Percentiles rank a stretch among this genome's conserved stretches.
phyloP scores from a whole-genome alignment of 345 rosid genomes.

The Rhizophora apiculata region DNA sequence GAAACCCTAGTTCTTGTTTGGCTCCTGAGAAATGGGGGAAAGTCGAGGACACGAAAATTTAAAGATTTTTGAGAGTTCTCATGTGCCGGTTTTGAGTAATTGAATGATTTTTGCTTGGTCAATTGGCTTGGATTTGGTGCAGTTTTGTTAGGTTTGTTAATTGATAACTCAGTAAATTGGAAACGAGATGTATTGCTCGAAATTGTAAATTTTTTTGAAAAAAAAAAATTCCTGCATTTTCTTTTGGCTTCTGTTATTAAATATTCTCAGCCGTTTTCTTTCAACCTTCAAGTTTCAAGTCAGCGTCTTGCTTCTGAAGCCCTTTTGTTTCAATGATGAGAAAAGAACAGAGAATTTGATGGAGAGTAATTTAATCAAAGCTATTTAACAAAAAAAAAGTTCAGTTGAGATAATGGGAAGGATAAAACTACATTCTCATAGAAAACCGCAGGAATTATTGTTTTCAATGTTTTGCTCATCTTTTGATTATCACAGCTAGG shows the following conservation, averaged over 20 bases:
- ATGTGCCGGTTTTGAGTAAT: slow-evolving; percentile 8
- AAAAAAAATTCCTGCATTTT: slow-evolving; percentile 8
- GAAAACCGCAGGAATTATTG: not conserved
- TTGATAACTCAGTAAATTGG: slow-evolving; percentile 2
- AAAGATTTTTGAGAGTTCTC: not conserved
- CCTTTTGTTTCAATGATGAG: not conserved
- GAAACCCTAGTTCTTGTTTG: slow-evolving; percentile 43
- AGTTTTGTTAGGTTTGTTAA: slow-evolving; percentile 9
- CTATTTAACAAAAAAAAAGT: not conserved
- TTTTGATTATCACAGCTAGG: slow-evolving; percentile 3
- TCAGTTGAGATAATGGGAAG: not conserved
- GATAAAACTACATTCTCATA: not conserved
- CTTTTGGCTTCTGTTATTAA: not conserved
- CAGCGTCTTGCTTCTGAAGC: not conserved
- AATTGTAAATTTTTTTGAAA: not conserved
- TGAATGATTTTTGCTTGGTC: slow-evolving; percentile 9
- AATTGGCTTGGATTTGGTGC: slow-evolving; percentile 10
- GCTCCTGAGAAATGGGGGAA: slow-evolving; percentile 21
- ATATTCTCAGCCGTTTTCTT: slow-evolving; percentile 2
- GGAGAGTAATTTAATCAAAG: not conserved
- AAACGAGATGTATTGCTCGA: not conserved
- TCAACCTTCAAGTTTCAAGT: slow-evolving; percentile 2
- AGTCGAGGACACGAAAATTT: not conserved
- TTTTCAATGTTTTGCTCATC: not conserved
- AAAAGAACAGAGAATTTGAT: not conserved